These are phyloP conservation scores for Hemileccinum rubropunctum DNA, from an alignment of 768 basidiomycete genomes.

Conservation along the genomic window DNA sequence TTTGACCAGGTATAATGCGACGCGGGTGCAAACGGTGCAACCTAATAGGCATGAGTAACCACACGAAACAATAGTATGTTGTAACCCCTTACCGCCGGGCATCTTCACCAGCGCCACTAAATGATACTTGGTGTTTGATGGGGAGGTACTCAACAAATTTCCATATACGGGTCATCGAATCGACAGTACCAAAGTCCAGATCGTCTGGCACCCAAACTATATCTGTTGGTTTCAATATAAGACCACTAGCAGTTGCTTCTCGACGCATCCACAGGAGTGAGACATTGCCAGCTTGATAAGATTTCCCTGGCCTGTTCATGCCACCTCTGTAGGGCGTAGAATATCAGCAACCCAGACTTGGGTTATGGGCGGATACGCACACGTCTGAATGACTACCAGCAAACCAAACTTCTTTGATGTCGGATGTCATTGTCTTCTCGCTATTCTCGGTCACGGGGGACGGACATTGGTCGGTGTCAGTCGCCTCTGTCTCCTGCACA, in stretches of 20 bases:
- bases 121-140: constrained; percentile 23
- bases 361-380: constrained; percentile 10
- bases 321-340: constrained; percentile 16
- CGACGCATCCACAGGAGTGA: constrained; percentile 35
- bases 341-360: not conserved
- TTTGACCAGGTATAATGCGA: constrained; percentile 28
- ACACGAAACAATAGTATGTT: not conserved
- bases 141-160: constrained; percentile 17
- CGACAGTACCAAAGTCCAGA: constrained; percentile 17
- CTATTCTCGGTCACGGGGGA: not conserved
- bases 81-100: constrained; percentile 12
- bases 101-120: constrained; percentile 16
- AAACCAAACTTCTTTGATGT: constrained; percentile 69
- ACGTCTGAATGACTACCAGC: constrained; percentile 42
- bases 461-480: not conserved
- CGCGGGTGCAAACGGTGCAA: constrained; percentile 18
- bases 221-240: constrained; percentile 25
- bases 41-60: constrained; percentile 8
- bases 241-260: constrained; percentile 27
- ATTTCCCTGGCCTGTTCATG: constrained; percentile 17
- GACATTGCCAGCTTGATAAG: constrained; percentile 21
- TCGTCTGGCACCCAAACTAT: constrained; percentile 28
- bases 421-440: constrained; percentile 1
- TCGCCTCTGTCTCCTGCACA: no score
- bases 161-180: constrained; percentile 22